Base-by-base conservation (phyloP, 441 rosid genomes). In the Omphalea diandra region DNA sequence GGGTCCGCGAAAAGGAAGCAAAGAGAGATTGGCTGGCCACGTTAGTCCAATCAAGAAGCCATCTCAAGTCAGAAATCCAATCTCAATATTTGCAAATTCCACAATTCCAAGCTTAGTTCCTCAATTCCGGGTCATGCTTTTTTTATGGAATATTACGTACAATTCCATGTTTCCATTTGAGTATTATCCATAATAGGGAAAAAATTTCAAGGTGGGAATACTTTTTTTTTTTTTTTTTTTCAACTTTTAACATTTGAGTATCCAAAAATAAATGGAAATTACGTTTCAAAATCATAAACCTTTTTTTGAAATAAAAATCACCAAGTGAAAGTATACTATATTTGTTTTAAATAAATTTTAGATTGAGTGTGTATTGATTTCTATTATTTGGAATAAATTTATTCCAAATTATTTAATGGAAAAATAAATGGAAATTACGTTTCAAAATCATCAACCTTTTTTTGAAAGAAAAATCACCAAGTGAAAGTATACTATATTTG, bases 71-170 rank as follows among this genome's bases (percentile, higher is more conserved):
- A n/a, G n/a, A n/a, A 26, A 49, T 26, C 24, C 14, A 15, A 17
- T 7, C 12, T 40, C 18, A 32, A 59, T 15, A 59, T 59, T 35
- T 35, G 7, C 40, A 8, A 33, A 35, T 24, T 14, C 65, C 5
- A 40, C 31, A 44, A 33, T 18, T 32, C 69, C 68, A 24, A 35
- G 26, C 27, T 59, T 32, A 7, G 26, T 2, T 0, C 24, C 44
- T 64, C 75, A 54, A 55, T 65, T 56, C 8, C 76, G 76, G 60
- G 76, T 67, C 79, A 27, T 62, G 60, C 15, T n/a, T 54, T 76
- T 35, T 70, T 49, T 27, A 33, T 24, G 26, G 59, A 54, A 67
- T 38, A 27, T 9, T 27, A 52, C 7, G 3, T 7, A 10, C 12
- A 6, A 38, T 38, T 38, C 7, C 38, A 35, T 35, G 7, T 35